Base-by-base conservation (phyloP, 768 basidiomycete species). In the Rhizopogon vesiculosus region DNA sequence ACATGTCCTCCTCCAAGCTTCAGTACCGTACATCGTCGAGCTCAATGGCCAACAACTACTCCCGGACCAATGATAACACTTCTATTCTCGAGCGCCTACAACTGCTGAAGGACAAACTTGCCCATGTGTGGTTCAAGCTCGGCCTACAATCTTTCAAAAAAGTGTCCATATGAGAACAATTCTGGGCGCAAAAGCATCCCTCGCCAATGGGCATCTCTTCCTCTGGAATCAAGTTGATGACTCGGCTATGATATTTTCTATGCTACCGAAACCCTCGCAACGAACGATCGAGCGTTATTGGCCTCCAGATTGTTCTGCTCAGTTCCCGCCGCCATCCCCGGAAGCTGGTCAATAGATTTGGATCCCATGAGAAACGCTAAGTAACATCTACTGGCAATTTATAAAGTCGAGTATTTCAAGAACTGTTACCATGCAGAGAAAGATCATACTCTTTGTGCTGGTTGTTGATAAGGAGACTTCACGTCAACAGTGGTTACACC, bases 11-110 rank as follows among this genome's bases (percentile, higher is more conserved):
- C 10, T 22, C 33, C n/a, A 48, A 42, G 39, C 54, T 52, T 38
- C 54, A 51, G 46, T 55, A 55, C 13, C 29, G 46, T 55, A 55
- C 13, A 41, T 42, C 41, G 31, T 51, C n/a, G 41, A 55, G 41
- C 49, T 55, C 9, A 29, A 49, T 22, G 49, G 40, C 31, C 38
- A 55, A 16, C 46, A 42, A 31, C 28, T 55, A 2, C 31, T 40
- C n/a, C 39, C 39, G 7, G 46, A 51, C 39, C 3, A 18, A 19
- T 12, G 8, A 33, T 10, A 31, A 42, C 29, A 48, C 25, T 18
- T 42, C 33, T 8, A 51, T 51, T 13, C 18, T 28, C 13, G 35
- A 51, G 40, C 48, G 28, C 31, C 50, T 56, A 13, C 55, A 52
- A 3, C 55, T 42, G 8, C 55, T 56, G 13, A 28, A 18, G 19